A percentile compares a stretch with the other conserved stretches of the same genome.
Evolutionary conservation across 2,329 filamentous ascomycete genomes (phyloP).

Genomic region (Rhinocladiella mackenziei): DNA sequence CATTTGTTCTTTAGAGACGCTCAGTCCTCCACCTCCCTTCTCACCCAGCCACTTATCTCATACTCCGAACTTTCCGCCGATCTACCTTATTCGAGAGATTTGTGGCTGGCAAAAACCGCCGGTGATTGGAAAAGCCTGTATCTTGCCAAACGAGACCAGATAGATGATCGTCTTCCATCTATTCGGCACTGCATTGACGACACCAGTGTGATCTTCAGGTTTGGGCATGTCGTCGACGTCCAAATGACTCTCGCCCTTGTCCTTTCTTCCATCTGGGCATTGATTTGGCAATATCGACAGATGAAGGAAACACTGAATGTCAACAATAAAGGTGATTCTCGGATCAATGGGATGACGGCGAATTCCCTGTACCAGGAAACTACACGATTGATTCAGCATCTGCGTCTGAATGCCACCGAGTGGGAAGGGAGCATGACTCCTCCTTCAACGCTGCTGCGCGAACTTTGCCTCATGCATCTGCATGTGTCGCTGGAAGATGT

Average conservation of each 20-base stretch:
- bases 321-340: too few relatives aligned
- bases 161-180: not conserved
- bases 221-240: too few relatives aligned
- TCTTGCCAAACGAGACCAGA: not conserved
- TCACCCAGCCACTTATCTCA: not conserved
- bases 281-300: too few relatives aligned
- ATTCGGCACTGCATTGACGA: too few relatives aligned
- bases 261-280: too few relatives aligned
- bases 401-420: not conserved
- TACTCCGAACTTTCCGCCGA: not conserved
- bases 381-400: not conserved
- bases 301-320: too few relatives aligned
- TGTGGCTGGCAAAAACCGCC: not conserved
- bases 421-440: too few relatives aligned
- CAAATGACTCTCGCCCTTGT: too few relatives aligned
- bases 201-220: too few relatives aligned
- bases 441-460: not conserved
- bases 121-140: not conserved
- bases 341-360: too few relatives aligned
- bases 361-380: too few relatives aligned
- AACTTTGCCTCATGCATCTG: conserved; percentile 27
- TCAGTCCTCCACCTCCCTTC: not conserved
- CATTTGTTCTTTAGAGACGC: not conserved
- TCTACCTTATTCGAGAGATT: not conserved
- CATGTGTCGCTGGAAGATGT: conserved; percentile 43